Base-by-base conservation (phyloP, 345 rosid genomes). In the Pseudoturritis turrita region DNA sequence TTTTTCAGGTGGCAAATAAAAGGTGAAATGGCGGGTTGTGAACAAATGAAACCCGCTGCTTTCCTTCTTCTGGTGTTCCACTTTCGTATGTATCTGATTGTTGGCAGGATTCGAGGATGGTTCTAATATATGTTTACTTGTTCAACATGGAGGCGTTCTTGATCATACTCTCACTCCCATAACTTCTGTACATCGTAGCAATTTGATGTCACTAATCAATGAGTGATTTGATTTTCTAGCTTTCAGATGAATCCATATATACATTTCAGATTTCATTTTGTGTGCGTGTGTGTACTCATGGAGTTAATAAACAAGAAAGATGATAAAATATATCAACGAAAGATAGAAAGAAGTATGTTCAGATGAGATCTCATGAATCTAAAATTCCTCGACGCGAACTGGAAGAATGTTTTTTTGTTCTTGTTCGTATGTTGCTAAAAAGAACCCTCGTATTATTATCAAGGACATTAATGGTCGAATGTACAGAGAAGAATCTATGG, bases 141-240 rank as follows among this genome's bases (percentile, higher is more conserved):
- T 18, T 56, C 40, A 22, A 25, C 22, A 83, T 90, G 97, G 94
- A 88, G 79, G 97, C 97, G 15, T 88, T 88, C 60, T 5, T 82
- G 50, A 85, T 86, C 71, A 90, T 86, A 57, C 88, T 88, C 15
- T 76, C 89, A 14, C 85, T 56, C 6, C 81, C 89, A 12, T 90
- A 88, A 83, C 43, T 39, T 13, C n/a, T 10, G 15, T 12, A 39
- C 78, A 82, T 88, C 5, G 88, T 80, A 52, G 10, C 19, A 10
- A 6, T 57, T 35, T 57, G 10, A n/a, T 57, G 29, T 53, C 22
- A 29, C 13, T 15, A 53, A 25, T 15, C 10, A 33, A 15, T 59
- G 19, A 39, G 33, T 13, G 6, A 36, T 21, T 59, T 37, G 17
- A n/a, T 5, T 8, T 59, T 35, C 35, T 39, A 39, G 47, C 18